These are phyloP conservation scores for Nannizzia gypsea DNA, from an alignment of 2,329 filamentous ascomycete genomes.

Conservation along the genomic window DNA sequence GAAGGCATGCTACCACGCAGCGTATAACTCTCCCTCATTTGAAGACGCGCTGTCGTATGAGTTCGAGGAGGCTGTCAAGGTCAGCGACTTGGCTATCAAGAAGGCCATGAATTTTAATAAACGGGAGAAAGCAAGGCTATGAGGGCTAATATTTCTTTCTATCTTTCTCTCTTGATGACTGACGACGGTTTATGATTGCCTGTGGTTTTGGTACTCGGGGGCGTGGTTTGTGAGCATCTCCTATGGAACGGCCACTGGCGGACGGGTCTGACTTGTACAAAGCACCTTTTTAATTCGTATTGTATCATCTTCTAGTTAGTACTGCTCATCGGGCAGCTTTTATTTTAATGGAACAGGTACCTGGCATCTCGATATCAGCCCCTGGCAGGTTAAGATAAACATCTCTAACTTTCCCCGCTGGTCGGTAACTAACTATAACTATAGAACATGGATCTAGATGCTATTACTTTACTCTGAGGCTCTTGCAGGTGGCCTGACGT, in stretches of 20 bases:
- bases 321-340: background rate
- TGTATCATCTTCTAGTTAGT: background rate
- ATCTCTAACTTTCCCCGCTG: background rate
- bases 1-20: conserved; percentile 38
- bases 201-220: no score
- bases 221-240: no score
- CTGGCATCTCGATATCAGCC: background rate
- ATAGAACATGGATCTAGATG: background rate
- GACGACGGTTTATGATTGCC: background rate
- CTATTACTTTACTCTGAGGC: background rate
- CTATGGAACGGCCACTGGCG: background rate
- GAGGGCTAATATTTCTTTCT: background rate
- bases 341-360: background rate
- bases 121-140: background rate
- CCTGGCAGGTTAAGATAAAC: background rate
- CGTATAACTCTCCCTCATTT: conserved; percentile 39
- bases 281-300: background rate
- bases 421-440: background rate
- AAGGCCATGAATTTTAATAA: conserved; percentile 11
- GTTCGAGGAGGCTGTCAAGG: conserved; percentile 34
- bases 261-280: background rate
- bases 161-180: background rate
- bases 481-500: background rate
- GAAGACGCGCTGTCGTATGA: conserved; percentile 42
- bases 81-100: conserved; percentile 24